Conservation (phyloP, 2,329 filamentous ascomycete species). For the Corynespora cassiicola region DNA sequence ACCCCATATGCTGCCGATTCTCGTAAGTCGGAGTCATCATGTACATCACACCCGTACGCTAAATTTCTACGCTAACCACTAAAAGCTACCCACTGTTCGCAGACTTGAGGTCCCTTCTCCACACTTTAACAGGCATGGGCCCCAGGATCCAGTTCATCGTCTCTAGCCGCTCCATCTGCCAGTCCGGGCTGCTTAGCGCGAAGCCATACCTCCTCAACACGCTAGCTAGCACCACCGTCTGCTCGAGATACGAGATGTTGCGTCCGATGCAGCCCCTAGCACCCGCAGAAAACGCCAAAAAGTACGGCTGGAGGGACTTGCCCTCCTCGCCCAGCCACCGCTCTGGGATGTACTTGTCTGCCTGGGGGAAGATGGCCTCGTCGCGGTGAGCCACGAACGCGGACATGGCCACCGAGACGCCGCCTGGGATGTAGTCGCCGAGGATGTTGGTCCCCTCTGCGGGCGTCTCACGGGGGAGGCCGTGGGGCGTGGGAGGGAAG, state of each 20-base stretch:
- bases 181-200: conserved; percentile 42
- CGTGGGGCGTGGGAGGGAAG: conserved; percentile 52
- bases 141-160: conserved; percentile 46
- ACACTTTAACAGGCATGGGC: conserved; percentile 48
- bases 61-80: too few species aligned
- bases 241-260: conserved; percentile 38
- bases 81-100: conserved; percentile 14
- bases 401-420: conserved; percentile 40
- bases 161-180: conserved; percentile 43
- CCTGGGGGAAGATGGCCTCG: conserved; percentile 32
- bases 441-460: conserved; percentile 34
- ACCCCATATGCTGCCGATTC: too few species aligned
- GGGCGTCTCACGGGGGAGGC: conserved; percentile 44
- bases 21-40: too few species aligned
- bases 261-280: conserved; percentile 37
- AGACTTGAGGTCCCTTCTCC: conserved; percentile 32
- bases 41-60: neutral
- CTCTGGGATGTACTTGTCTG: conserved; percentile 42
- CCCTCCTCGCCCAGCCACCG: conserved; percentile 45
- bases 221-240: conserved; percentile 39
- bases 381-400: conserved; percentile 57
- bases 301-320: conserved; percentile 35
- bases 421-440: conserved; percentile 34
- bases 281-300: conserved; percentile 37
- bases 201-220: conserved; percentile 48